Evolutionary conservation across 163 green algal genomes (phyloP), one percentile per base, ranked within the genome.

Genomic region (Scenedesmus sp.): DNA sequence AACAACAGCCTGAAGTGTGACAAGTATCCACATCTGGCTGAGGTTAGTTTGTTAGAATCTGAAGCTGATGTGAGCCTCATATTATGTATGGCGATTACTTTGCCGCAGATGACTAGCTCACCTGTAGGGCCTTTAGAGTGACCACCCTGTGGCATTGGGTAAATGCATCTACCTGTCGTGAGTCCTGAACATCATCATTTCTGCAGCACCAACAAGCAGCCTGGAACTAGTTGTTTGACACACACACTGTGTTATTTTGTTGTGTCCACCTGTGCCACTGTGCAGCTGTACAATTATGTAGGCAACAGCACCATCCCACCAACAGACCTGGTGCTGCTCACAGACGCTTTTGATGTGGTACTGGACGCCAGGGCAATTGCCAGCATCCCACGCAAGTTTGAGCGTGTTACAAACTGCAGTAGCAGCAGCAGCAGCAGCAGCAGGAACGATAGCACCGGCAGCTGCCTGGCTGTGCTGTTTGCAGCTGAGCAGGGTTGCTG

Each of bases 201-300:
- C 7, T 53, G 46, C n/a, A n/a, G n/a, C n/a, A n/a, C n/a, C n/a
- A n/a, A n/a, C n/a, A n/a, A n/a, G n/a, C 46, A 53, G 10, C 7
- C 10, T 53, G 46, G 46, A 6, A 53, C 46, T 53, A 53, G 46
- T 53, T 6, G 46, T 65, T 65, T n/a, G 65, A 40, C 2, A 37
- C 65, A 42, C 18, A 30, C 65, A 22, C 7, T 40, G 1, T 76
- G 3, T 9, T 40, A n/a, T n/a, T n/a, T 40, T 2, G 37, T 1
- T 26, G 16, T 83, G 35, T 56, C 10, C 10, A 10, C 10, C 13
- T 61, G 51, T 22, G 51, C 51, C 40, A 40, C 22, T 0, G 26
- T 59, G 40, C 79, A 85, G 43, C 42, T 85, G 79, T 68, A 85
- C 79, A 85, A 85, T 43, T 85, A 30, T 35, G 42, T 85, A 4